Percentiles rank a stretch among this genome's conserved stretches.
Evolutionary conservation across 2,329 filamentous ascomycete genomes (phyloP).

Genomic region (Bipolaris victoriae): DNA sequence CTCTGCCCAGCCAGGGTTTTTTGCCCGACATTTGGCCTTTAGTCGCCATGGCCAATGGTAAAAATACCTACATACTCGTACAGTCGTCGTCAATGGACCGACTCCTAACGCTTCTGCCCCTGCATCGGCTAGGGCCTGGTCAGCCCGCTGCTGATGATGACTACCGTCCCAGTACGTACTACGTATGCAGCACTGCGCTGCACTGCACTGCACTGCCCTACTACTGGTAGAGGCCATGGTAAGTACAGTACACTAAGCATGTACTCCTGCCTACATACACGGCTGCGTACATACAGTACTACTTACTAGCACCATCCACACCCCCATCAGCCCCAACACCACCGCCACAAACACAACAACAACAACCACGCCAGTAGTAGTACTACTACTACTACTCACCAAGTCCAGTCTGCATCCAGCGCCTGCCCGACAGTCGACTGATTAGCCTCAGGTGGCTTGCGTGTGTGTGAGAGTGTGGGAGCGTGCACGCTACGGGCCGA

Average conservation of each 20-base stretch:
- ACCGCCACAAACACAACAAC: background rate
- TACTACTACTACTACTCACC: background rate
- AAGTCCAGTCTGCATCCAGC: background rate
- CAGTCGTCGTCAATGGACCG: slow-evolving; percentile 10
- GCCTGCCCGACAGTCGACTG: background rate
- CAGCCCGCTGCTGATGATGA: slow-evolving; percentile 13
- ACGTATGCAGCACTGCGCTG: slow-evolving; percentile 11
- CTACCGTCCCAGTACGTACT: slow-evolving; percentile 2
- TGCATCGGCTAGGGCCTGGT: slow-evolving; percentile 20
- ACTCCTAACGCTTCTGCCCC: slow-evolving; percentile 12
- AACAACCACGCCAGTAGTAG: background rate
- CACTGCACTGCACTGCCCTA: slow-evolving; percentile 5
- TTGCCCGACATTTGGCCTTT: slow-evolving; percentile 17
- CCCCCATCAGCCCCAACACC: background rate
- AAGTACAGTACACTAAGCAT: background rate
- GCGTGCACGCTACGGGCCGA: background rate
- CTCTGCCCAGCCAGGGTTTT: slow-evolving; percentile 7
- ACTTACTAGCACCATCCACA: no score
- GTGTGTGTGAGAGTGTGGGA: background rate
- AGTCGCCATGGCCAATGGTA: slow-evolving; percentile 11
- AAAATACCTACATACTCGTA: slow-evolving; percentile 7
- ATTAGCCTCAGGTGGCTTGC: background rate
- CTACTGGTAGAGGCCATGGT: background rate
- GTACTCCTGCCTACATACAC: background rate
- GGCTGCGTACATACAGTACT: background rate